phyloP scores from a whole-genome alignment of 2,329 filamentous ascomycete species.

The Graphilbum ipis-grandicollis region DNA sequence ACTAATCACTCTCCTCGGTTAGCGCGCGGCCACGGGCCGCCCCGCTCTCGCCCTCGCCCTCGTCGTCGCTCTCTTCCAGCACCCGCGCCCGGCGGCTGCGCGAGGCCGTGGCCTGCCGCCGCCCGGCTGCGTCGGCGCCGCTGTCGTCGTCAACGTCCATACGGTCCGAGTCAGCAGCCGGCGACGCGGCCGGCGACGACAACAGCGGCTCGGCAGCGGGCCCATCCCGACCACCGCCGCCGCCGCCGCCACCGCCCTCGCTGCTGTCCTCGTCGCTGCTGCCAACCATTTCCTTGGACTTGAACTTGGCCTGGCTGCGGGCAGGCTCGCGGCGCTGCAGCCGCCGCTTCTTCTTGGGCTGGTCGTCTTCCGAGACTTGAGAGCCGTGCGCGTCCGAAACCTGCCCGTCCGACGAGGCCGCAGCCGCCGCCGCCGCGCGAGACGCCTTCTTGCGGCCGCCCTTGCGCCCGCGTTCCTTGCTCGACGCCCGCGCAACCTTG shows the following conservation, averaged over 20 bases:
- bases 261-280: conserved; percentile 45
- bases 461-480: conserved; percentile 20
- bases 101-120: no score
- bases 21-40: no score
- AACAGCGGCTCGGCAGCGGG: conserved; percentile 10
- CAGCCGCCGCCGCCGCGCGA: conserved; percentile 20
- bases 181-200: conserved; percentile 13
- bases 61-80: conserved; percentile 16
- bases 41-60: conserved; percentile 6
- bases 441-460: conserved; percentile 25
- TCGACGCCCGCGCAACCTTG: conserved; percentile 22
- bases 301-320: conserved; percentile 48
- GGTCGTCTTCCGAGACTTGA: conserved; percentile 28
- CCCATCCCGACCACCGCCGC: conserved; percentile 11
- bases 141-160: conserved; percentile 39
- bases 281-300: conserved; percentile 69
- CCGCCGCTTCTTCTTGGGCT: conserved; percentile 44
- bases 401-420: background rate
- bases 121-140: conserved; percentile 5
- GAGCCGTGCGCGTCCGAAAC: conserved; percentile 7
- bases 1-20: background rate
- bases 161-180: conserved; percentile 20
- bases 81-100: conserved; percentile 8
- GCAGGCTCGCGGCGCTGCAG: conserved; percentile 22
- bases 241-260: conserved; percentile 16